Conservation (phyloP, 2,329 filamentous ascomycete genomes). For the Pleoardoris graminearum region DNA sequence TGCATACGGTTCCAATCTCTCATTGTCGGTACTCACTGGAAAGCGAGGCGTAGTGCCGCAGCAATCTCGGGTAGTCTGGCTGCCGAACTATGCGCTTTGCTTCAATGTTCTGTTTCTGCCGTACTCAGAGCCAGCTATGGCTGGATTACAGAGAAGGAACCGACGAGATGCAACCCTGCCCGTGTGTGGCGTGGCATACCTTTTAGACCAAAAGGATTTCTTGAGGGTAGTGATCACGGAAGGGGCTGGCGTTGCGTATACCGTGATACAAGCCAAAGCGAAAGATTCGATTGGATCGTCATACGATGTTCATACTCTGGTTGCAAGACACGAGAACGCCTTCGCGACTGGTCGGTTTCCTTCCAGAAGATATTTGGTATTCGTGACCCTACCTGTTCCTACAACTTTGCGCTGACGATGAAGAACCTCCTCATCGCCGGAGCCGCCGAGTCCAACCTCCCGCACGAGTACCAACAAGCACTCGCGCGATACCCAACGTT, state of each 20-base stretch:
- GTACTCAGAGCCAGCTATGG: background rate
- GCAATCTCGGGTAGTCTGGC: background rate
- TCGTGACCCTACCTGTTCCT: too few species aligned
- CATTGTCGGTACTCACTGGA: background rate
- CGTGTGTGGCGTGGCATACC: background rate
- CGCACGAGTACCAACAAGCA: background rate
- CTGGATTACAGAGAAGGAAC: background rate
- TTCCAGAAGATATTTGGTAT: background rate
- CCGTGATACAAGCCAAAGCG: background rate
- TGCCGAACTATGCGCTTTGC: background rate
- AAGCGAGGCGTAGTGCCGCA: background rate
- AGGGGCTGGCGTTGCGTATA: too few species aligned
- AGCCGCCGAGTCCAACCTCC: background rate
- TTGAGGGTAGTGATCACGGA: background rate
- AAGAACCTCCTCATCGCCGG: background rate
- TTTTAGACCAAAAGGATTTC: background rate
- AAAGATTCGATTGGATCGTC: background rate
- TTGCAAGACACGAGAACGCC: background rate
- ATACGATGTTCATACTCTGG: background rate
- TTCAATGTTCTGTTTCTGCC: conserved; percentile 2
- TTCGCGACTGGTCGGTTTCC: background rate
- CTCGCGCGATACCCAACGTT: background rate
- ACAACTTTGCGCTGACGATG: too few species aligned
- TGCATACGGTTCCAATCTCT: conserved; percentile 10
- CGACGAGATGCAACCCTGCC: background rate